Conservation (phyloP, 345 rosid genomes). For the Hibiscus tridactylites region DNA sequence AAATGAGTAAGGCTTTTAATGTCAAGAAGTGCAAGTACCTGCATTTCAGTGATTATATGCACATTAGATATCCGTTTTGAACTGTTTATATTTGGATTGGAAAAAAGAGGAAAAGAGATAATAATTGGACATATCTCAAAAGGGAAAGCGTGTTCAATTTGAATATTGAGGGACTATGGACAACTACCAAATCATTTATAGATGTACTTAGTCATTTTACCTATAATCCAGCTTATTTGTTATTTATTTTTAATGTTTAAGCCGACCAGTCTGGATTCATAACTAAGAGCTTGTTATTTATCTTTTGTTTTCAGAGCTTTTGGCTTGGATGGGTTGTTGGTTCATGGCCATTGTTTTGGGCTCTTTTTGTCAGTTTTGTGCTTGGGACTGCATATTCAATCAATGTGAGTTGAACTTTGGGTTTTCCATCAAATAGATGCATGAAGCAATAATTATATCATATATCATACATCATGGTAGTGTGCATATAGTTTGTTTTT, state of each 20-base stretch:
- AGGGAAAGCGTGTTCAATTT: background rate
- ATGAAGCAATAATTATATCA: background rate
- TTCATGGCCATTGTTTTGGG: constrained; percentile 94
- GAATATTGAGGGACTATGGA: background rate
- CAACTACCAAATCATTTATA: background rate
- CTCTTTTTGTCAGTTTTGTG: constrained; percentile 80
- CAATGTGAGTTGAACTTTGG: constrained; percentile 47
- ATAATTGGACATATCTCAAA: background rate
- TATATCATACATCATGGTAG: background rate
- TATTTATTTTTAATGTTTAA: background rate
- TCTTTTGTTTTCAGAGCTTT: constrained; percentile 54
- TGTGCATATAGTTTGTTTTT: background rate
- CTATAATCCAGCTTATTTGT: background rate
- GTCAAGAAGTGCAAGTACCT: background rate
- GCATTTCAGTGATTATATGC: background rate
- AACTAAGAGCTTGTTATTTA: background rate
- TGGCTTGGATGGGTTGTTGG: constrained; percentile 83
- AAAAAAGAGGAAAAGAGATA: background rate
- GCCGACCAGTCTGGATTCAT: constrained; percentile 6
- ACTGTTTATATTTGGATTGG: background rate
- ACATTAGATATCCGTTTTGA: background rate
- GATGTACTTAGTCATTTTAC: background rate
- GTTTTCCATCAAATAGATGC: background rate
- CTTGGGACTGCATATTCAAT: constrained; percentile 96
- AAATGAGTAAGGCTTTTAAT: background rate